These are phyloP conservation scores for Lanmaoa pseudosensibilis DNA, from an alignment of 768 basidiomycete genomes.

Conservation along the genomic window DNA sequence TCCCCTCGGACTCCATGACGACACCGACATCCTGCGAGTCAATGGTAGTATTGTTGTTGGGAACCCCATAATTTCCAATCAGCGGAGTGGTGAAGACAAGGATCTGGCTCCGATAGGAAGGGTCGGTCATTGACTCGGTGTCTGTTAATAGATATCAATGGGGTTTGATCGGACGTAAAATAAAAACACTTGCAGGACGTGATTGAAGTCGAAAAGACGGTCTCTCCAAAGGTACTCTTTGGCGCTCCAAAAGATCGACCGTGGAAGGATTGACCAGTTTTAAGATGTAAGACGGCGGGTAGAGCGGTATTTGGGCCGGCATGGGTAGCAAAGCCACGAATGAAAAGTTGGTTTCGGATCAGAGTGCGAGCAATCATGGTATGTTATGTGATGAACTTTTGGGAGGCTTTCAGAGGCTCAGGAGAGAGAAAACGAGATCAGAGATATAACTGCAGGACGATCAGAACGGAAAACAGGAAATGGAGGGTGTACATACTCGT, in stretches of 20 bases:
- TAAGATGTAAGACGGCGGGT: conserved; percentile 89
- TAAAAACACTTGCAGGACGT: conserved; percentile 76
- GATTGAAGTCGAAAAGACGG: conserved; percentile 98
- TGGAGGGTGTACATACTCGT: conserved; percentile 61
- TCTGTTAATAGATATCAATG: conserved; percentile 49
- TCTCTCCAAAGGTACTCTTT: conserved; percentile 89
- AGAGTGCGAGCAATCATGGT: conserved; percentile 61
- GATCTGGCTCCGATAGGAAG: conserved; percentile 97
- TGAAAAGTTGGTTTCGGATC: conserved; percentile 47
- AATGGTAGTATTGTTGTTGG: conserved; percentile 68
- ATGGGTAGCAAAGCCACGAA: conserved; percentile 69
- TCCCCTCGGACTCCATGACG: conserved; percentile 81
- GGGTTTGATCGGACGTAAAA: conserved; percentile 3
- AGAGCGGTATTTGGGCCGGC: conserved; percentile 45
- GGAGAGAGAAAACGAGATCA: conserved; percentile 85
- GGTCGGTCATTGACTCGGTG: conserved; percentile 99
- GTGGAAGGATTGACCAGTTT: conserved; percentile 89
- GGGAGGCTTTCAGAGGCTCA: conserved; percentile 31
- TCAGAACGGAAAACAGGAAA: conserved; percentile 19
- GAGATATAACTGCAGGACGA: conserved; percentile 69
- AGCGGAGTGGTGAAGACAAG: conserved; percentile 98
- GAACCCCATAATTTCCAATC: conserved; percentile 98
- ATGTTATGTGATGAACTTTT: conserved; percentile 23
- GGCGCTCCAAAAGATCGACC: conserved; percentile 90
- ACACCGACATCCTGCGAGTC: conserved; percentile 82